Percentiles rank a stretch among this genome's conserved stretches.
phyloP scores from a whole-genome alignment of 2,329 filamentous ascomycete species.

The Calcarisporium arbuscula region DNA sequence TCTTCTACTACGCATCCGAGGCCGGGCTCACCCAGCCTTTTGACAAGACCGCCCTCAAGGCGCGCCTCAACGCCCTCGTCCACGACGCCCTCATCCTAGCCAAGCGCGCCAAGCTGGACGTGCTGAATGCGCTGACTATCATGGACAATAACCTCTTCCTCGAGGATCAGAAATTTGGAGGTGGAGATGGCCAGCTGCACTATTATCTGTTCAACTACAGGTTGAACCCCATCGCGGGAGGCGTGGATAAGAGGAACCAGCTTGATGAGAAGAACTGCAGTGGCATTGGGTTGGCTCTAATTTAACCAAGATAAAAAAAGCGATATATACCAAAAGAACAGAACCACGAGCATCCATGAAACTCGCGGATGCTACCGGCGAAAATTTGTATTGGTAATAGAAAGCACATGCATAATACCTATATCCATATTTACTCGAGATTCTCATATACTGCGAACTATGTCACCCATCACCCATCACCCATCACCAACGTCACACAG shows the following conservation, averaged over 20 bases:
- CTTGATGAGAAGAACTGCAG: slow-evolving; percentile 73
- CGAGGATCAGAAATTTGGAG: slow-evolving; percentile 88
- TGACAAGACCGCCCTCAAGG: slow-evolving; percentile 58
- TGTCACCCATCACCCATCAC: too few species aligned
- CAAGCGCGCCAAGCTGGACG: slow-evolving; percentile 80
- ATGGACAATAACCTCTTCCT: slow-evolving; percentile 94
- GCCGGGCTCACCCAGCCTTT: slow-evolving; percentile 57
- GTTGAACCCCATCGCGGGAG: slow-evolving; percentile 76
- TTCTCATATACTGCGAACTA: too few species aligned
- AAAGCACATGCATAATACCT: too few species aligned
- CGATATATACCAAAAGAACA: too few species aligned
- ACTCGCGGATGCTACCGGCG: too few species aligned
- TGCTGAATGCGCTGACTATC: slow-evolving; percentile 91
- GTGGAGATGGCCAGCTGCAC: slow-evolving; percentile 89
- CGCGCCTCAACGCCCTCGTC: slow-evolving; percentile 73
- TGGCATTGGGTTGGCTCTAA: slow-evolving; percentile 81
- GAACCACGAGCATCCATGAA: too few species aligned
- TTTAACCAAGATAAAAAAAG: neutral
- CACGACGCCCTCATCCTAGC: slow-evolving; percentile 83
- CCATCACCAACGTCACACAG: too few species aligned
- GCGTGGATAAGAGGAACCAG: slow-evolving; percentile 72
- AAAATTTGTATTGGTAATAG: too few species aligned
- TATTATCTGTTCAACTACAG: slow-evolving; percentile 98
- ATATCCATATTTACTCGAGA: too few species aligned
- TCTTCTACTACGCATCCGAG: slow-evolving; percentile 95